Conservation (phyloP, 805 yeast genomes). For the Myxozyma neotropica region DNA sequence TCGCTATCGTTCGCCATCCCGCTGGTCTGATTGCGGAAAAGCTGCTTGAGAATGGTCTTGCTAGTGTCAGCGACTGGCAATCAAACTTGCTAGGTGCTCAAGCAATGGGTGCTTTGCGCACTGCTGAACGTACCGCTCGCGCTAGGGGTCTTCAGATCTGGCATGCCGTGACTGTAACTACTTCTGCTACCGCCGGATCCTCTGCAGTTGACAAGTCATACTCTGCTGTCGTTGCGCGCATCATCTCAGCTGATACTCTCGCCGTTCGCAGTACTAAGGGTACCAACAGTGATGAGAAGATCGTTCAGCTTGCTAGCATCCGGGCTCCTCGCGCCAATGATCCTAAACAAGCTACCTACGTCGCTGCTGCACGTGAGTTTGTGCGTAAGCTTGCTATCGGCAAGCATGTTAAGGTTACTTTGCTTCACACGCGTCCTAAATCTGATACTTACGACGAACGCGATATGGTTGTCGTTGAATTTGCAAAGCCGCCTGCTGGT, state of each 20-base stretch:
- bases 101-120: constrained; percentile 62
- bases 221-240: constrained; percentile 59
- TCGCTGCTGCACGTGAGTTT: constrained; percentile 70
- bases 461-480: constrained; percentile 59
- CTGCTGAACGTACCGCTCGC: constrained; percentile 66
- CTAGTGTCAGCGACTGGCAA: constrained; percentile 80
- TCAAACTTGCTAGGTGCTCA: constrained; percentile 65
- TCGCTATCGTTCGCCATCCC: constrained; percentile 65
- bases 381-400: constrained; percentile 71
- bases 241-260: constrained; percentile 70
- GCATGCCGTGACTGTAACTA: constrained; percentile 44
- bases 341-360: constrained; percentile 56
- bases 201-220: constrained; percentile 50
- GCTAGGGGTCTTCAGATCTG: constrained; percentile 59
- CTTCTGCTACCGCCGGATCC: constrained; percentile 36
- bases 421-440: constrained; percentile 67
- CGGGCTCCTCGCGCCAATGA: constrained; percentile 74
- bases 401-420: constrained; percentile 59
- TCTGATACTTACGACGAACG: constrained; percentile 66
- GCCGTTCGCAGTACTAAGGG: constrained; percentile 50
- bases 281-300: constrained; percentile 50
- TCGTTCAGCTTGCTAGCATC: constrained; percentile 75
- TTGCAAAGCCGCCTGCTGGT: constrained; percentile 14
- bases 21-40: constrained; percentile 75
- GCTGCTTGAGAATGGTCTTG: constrained; percentile 69